These are phyloP conservation scores for Saturnispora dispora DNA, from an alignment of 805 yeast genomes.

Conservation along the genomic window DNA sequence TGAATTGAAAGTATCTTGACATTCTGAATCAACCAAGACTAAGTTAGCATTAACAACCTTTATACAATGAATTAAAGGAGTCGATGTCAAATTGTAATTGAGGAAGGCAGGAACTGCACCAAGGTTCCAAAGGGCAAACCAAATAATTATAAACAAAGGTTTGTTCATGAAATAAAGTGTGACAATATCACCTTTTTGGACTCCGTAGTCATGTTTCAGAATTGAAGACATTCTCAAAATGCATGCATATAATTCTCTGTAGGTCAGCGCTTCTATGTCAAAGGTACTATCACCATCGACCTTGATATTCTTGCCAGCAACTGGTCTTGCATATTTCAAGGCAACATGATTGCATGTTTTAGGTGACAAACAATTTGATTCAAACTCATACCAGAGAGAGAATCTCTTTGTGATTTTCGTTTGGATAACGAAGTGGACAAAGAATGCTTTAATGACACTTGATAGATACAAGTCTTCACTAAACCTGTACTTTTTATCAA, in stretches of 20 bases:
- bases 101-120: conserved; percentile 86
- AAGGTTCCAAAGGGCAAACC: conserved; percentile 85
- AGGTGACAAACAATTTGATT: conserved; percentile 33
- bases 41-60: conserved; percentile 54
- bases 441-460: conserved; percentile 34
- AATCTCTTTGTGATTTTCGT: conserved; percentile 32
- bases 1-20: conserved; percentile 35
- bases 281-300: conserved; percentile 46
- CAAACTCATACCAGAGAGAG: conserved; percentile 66
- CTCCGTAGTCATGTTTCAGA: conserved; percentile 52
- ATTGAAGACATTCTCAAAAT: conserved; percentile 59
- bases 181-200: conserved; percentile 57
- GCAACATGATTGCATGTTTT: conserved; percentile 46
- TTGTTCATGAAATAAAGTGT: conserved; percentile 75
- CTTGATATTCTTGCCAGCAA: conserved; percentile 28
- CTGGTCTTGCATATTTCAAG: conserved; percentile 51
- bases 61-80: conserved; percentile 73
- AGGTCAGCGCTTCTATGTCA: conserved; percentile 54
- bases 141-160: conserved; percentile 67
- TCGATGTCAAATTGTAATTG: conserved; percentile 68
- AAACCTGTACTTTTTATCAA: conserved; percentile 36
- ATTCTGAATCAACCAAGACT: conserved; percentile 62
- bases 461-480: conserved; percentile 46
- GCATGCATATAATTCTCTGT: conserved; percentile 55
- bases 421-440: conserved; percentile 33